phyloP scores from a whole-genome alignment of 352 stramenopile species.

The Detonula confervacea region DNA sequence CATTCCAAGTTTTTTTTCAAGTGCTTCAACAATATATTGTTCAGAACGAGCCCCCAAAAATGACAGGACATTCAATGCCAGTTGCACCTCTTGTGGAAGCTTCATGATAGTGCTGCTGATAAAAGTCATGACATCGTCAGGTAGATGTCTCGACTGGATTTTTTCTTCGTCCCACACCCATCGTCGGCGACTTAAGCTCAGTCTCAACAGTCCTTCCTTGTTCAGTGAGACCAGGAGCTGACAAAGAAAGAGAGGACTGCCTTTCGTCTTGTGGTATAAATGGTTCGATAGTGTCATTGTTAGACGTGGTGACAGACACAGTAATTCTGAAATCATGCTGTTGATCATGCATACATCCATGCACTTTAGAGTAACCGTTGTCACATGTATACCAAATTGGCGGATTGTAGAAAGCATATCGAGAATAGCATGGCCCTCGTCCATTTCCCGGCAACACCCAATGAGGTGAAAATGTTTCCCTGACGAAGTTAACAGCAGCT shows the following conservation, averaged over 20 bases:
- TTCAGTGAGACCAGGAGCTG: conserved; percentile 32
- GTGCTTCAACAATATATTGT: conserved; percentile 3
- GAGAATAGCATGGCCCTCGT: conserved; percentile 24
- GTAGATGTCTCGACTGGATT: conserved; percentile 24
- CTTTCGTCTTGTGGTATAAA: conserved; percentile 45
- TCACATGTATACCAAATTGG: conserved; percentile 17
- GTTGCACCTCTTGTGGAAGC: conserved; percentile 23
- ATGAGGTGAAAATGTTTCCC: conserved; percentile 43
- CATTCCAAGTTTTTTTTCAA: conserved; percentile 27
- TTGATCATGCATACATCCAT: conserved; percentile 36
- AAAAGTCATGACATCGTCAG: conserved; percentile 34
- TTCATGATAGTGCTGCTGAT: conserved; percentile 23
- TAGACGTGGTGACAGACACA: conserved; percentile 49
- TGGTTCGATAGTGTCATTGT: conserved; percentile 33
- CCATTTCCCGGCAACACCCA: conserved; percentile 32
- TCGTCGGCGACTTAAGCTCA: conserved; percentile 17
- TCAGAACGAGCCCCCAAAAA: conserved; percentile 38
- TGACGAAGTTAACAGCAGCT: conserved; percentile 15
- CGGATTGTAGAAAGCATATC: conserved; percentile 24
- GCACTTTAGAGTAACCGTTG: conserved; percentile 18
- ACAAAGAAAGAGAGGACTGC: conserved; percentile 46
- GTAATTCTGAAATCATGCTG: conserved; percentile 43
- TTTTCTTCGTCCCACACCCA: conserved; percentile 41
- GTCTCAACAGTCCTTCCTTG: conserved; percentile 19
- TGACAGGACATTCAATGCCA: conserved; percentile 22